Percentiles rank a stretch among this genome's conserved stretches.
phyloP scores from a whole-genome alignment of 1,139 yeast species.

The Yamadazyma diddensiae region DNA sequence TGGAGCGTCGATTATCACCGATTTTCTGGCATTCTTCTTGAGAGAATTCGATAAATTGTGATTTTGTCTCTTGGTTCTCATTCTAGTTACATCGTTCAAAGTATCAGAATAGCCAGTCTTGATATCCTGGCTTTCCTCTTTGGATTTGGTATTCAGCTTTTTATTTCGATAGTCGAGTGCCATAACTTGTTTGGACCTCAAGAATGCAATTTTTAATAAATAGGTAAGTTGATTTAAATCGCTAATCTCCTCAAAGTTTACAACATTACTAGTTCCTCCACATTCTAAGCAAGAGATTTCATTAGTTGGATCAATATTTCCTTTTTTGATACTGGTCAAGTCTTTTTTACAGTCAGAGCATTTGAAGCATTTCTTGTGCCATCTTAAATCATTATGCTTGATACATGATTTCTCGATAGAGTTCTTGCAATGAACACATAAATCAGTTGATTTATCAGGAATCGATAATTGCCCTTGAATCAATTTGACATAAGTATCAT shows the following conservation, averaged over 20 bases:
- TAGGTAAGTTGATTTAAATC: conserved; percentile 72
- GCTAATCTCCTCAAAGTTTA: conserved; percentile 64
- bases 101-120: conserved; percentile 61
- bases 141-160: conserved; percentile 3
- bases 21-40: conserved; percentile 46
- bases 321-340: conserved; percentile 30
- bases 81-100: conserved; percentile 70
- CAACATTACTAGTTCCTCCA: conserved; percentile 33
- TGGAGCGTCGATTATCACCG: conserved; percentile 48
- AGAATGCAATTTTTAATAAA: conserved; percentile 77
- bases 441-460: conserved; percentile 70
- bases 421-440: conserved; percentile 66
- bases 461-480: conserved; percentile 41
- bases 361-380: conserved; percentile 76
- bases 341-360: conserved; percentile 55
- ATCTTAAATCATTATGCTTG: conserved; percentile 63
- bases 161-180: conserved; percentile 14
- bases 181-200: conserved; percentile 74
- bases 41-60: conserved; percentile 57
- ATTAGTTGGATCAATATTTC: conserved; percentile 23
- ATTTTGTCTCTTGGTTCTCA: conserved; percentile 72
- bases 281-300: conserved; percentile 58
- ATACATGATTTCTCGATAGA: conserved; percentile 84
- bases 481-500: conserved; percentile 11
- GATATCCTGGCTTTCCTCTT: conserved; percentile 12